Conservation (phyloP, 148 eudicot genomes). For the Diospyros kaki region DNA sequence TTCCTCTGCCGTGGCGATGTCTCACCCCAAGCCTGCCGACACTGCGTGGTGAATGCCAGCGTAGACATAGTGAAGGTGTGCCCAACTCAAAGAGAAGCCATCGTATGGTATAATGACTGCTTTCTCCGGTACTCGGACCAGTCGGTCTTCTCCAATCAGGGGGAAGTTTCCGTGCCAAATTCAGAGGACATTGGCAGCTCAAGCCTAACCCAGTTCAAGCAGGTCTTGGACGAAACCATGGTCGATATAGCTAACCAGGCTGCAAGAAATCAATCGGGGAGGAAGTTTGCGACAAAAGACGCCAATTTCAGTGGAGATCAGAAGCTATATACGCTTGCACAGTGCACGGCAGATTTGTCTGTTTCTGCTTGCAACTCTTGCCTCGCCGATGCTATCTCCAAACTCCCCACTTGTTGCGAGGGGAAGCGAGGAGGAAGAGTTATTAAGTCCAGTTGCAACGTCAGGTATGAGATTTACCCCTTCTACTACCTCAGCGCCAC, state of each 20-base stretch:
- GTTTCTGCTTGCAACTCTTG: slow-evolving; percentile 18
- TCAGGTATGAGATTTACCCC: neutral
- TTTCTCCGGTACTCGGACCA: neutral
- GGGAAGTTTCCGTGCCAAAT: too few species aligned
- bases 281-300: slow-evolving; percentile 20
- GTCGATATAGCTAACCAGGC: neutral
- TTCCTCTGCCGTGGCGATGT: slow-evolving; percentile 37
- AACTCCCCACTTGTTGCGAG: slow-evolving; percentile 10
- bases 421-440: neutral
- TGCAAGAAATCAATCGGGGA: neutral
- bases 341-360: slow-evolving; percentile 36
- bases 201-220: neutral
- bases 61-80: neutral
- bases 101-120: slow-evolving; percentile 28
- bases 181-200: too few species aligned
- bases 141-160: too few species aligned
- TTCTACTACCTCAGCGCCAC: neutral
- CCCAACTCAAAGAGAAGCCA: slow-evolving; percentile 14
- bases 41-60: slow-evolving; percentile 22
- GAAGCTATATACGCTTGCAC: slow-evolving; percentile 21
- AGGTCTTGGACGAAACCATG: neutral
- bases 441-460: neutral
- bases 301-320: slow-evolving; percentile 8
- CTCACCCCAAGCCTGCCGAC: neutral
- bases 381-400: neutral